These are phyloP conservation scores for Botrytis squamosa DNA, from an alignment of 2,329 filamentous ascomycete genomes.

Conservation along the genomic window DNA sequence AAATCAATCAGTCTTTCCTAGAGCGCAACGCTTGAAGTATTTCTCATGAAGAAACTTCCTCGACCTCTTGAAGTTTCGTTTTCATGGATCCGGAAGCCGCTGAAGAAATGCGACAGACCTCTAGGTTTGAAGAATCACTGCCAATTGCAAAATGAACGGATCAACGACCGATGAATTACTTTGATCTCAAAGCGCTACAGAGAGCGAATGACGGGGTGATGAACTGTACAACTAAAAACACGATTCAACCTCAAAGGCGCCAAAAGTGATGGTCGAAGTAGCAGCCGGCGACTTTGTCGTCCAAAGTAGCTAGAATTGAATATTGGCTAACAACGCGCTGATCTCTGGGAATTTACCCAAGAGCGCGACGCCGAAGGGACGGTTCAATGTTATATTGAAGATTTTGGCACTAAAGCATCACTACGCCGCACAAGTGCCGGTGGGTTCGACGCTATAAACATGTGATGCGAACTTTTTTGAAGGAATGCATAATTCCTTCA, in stretches of 20 bases:
- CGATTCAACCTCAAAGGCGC: background rate
- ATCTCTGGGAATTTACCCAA: background rate
- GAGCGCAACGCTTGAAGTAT: background rate
- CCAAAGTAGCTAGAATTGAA: background rate
- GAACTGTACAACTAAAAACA: background rate
- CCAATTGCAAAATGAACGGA: background rate
- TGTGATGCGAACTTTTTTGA: background rate
- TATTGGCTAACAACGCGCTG: background rate
- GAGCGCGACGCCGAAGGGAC: constrained; percentile 9
- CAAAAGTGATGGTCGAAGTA: background rate
- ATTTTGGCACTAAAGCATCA: background rate
- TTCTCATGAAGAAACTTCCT: background rate
- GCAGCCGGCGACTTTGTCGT: background rate
- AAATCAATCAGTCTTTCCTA: background rate
- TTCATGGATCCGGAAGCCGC: constrained; percentile 14
- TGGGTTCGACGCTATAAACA: background rate
- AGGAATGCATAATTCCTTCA: background rate
- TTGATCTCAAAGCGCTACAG: background rate
- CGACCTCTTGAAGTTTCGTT: background rate
- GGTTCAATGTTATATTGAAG: background rate
- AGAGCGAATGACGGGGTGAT: constrained; percentile 1
- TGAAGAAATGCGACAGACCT: background rate
- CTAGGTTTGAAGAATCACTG: background rate
- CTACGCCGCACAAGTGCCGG: constrained; percentile 5
- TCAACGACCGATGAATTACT: background rate